These are phyloP conservation scores for Aspergillus cejpii DNA, from an alignment of 2,329 filamentous ascomycete genomes.

Conservation along the genomic window DNA sequence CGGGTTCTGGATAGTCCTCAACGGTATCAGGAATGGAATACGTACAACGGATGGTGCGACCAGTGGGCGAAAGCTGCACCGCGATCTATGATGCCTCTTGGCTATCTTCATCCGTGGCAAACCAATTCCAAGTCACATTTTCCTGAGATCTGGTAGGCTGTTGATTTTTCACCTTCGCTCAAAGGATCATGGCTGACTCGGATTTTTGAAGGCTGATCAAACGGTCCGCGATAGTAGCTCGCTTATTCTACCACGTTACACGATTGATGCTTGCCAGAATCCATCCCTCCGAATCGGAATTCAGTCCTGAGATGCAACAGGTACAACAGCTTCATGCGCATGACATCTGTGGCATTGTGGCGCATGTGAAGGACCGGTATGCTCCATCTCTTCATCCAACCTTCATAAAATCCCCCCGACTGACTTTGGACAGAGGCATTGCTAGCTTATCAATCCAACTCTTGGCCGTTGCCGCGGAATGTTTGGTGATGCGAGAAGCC, in stretches of 20 bases:
- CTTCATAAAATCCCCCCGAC: background rate
- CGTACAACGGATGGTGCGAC: constrained; percentile 73
- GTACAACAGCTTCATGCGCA: constrained; percentile 69
- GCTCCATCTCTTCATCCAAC: constrained; percentile 4
- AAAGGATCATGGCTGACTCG: constrained; percentile 1
- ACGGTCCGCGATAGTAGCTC: constrained; percentile 69
- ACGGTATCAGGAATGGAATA: constrained; percentile 68
- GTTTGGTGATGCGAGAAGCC: constrained; percentile 60
- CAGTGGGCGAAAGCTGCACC: constrained; percentile 74
- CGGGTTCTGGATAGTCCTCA: constrained; percentile 55
- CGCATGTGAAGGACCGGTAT: constrained; percentile 70
- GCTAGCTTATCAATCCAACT: constrained; percentile 72
- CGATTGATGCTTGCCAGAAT: constrained; percentile 74
- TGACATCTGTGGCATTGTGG: constrained; percentile 82
- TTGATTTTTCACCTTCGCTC: background rate
- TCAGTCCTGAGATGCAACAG: constrained; percentile 60
- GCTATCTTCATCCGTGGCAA: constrained; percentile 63
- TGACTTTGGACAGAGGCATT: constrained; percentile 50
- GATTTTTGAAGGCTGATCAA: constrained; percentile 63
- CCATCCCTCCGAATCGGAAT: constrained; percentile 60
- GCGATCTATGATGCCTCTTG: constrained; percentile 79
- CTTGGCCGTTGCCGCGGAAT: constrained; percentile 68
- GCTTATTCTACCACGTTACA: constrained; percentile 82
- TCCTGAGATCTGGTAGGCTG: constrained; percentile 71
- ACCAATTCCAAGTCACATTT: constrained; percentile 66